Percentiles rank a stretch among this genome's conserved stretches.
phyloP scores from a whole-genome alignment of 2,329 filamentous ascomycete species.

The Xylaria sp. region DNA sequence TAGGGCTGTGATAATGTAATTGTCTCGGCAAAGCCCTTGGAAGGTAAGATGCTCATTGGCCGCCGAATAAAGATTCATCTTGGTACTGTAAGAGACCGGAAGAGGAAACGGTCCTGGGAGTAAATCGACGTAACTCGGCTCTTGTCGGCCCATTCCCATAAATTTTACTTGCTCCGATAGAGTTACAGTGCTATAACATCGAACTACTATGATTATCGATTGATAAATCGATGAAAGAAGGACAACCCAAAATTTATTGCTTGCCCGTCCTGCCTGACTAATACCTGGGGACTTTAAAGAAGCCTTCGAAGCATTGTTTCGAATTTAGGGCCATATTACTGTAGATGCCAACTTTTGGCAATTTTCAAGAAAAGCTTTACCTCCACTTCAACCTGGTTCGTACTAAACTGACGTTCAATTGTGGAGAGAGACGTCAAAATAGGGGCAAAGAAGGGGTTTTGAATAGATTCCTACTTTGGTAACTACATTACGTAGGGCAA shows the following conservation, averaged over 20 bases:
- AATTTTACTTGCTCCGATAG: background rate
- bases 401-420: constrained; percentile 4
- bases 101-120: background rate
- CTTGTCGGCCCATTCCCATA: background rate
- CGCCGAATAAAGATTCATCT: background rate
- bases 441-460: constrained; percentile 16
- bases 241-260: constrained; percentile 1
- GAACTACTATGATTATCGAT: background rate
- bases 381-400: background rate
- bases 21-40: background rate
- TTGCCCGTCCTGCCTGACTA: background rate
- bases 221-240: constrained; percentile 1
- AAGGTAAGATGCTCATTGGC: constrained; percentile 7
- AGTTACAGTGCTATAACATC: constrained; percentile 5
- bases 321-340: background rate
- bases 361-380: background rate
- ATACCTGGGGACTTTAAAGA: background rate
- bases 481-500: no score
- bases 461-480: no score
- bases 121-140: background rate
- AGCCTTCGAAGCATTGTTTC: constrained; percentile 1
- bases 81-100: background rate
- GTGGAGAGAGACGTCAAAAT: constrained; percentile 23
- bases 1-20: constrained; percentile 4
- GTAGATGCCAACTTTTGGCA: background rate